Evolutionary conservation across 1,284 basidiomycete genomes (phyloP), one percentile per base, ranked within the genome.

Genomic region (Anthracocystis walkeri): DNA sequence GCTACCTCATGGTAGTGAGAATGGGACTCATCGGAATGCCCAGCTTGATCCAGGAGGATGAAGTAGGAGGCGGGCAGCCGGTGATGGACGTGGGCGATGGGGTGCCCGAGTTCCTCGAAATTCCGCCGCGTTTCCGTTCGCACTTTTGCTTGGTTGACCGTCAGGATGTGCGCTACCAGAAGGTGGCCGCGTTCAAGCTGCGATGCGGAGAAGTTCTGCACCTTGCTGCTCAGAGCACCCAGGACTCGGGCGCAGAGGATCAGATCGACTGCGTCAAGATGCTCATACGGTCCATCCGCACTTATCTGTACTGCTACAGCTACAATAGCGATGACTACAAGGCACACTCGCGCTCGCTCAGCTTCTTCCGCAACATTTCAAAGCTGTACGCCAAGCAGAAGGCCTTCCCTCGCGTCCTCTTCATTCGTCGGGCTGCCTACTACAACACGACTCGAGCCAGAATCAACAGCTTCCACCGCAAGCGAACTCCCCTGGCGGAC

Each of bases 191-290:
- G 0, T 89, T 92, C 81, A 91, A 92, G 42, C 82, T 85, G 23
- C 89, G 90, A 16, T 92, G 92, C 69, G 94, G 93, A 3, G 86
- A 90, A 45, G 86, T 93, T 18, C 86, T 94, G 33, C 89, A 92
- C 72, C 87, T 87, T 18, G 94, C 94, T 1, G 91, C 93, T 0
- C 71, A 78, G 90, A 67, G 65, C 65, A 63, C 76, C 65, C 74
- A 81, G 89, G 85, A 89, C 74, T 71, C 88, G 76, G 86, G 88
- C 59, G 90, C 89, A 33, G 95, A 97, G 86, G 94, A 95, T 84
- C 95, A 96, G 77, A 94, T 95, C 62, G 97, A 99, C 84, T 91
- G 93, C 11, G 90, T 97, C 69, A 87, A 87, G 76, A 84, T 87
- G 60, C 84, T 89, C 10, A 86, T 89, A 40, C 85, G 86, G 0